Percentiles rank a stretch among this genome's conserved stretches.
phyloP scores from a whole-genome alignment of 164 flowering plant species.

The Platanus orientalis region DNA sequence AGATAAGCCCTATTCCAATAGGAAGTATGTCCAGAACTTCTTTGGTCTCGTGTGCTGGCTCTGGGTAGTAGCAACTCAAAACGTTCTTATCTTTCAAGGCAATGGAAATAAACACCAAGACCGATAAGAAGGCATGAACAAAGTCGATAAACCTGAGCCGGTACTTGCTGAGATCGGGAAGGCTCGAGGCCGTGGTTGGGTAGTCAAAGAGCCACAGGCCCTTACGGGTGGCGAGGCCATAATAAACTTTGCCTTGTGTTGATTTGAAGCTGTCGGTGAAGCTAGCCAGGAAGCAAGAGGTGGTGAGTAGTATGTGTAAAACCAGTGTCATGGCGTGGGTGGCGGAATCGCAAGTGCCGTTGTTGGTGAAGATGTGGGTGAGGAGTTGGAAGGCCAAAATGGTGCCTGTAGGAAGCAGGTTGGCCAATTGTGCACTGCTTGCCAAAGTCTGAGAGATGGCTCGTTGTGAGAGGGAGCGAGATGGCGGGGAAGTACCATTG shows the following conservation, averaged over 20 bases:
- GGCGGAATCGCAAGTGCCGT: slow-evolving; percentile 38
- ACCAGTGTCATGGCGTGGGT: slow-evolving; percentile 35
- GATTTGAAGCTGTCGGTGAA: slow-evolving; percentile 57
- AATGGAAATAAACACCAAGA: slow-evolving; percentile 55
- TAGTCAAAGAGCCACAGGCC: slow-evolving; percentile 55
- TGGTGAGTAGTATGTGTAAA: slow-evolving; percentile 30
- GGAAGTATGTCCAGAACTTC: slow-evolving; percentile 62
- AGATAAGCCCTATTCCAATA: slow-evolving; percentile 57
- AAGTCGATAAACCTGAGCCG: slow-evolving; percentile 47
- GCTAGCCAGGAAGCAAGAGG: slow-evolving; percentile 49
- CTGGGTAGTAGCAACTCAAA: slow-evolving; percentile 59
- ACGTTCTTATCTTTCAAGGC: slow-evolving; percentile 70
- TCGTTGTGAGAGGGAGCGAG: slow-evolving; percentile 24
- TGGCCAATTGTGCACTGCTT: slow-evolving; percentile 49
- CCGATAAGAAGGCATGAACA: slow-evolving; percentile 57
- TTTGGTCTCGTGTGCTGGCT: slow-evolving; percentile 37
- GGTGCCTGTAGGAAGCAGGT: slow-evolving; percentile 70
- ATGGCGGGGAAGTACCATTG: background rate
- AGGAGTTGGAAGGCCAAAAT: slow-evolving; percentile 56
- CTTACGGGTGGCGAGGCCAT: slow-evolving; percentile 50
- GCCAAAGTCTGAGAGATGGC: slow-evolving; percentile 45
- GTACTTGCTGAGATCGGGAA: slow-evolving; percentile 45
- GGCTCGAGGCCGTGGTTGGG: background rate
- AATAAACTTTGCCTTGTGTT: slow-evolving; percentile 33
- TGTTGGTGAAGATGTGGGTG: slow-evolving; percentile 43